A percentile compares a stretch with the other conserved stretches of the same genome.
These are phyloP conservation scores for Cardiospermum halicacabum DNA, from an alignment of 345 rosid genomes.

Conservation along the genomic window DNA sequence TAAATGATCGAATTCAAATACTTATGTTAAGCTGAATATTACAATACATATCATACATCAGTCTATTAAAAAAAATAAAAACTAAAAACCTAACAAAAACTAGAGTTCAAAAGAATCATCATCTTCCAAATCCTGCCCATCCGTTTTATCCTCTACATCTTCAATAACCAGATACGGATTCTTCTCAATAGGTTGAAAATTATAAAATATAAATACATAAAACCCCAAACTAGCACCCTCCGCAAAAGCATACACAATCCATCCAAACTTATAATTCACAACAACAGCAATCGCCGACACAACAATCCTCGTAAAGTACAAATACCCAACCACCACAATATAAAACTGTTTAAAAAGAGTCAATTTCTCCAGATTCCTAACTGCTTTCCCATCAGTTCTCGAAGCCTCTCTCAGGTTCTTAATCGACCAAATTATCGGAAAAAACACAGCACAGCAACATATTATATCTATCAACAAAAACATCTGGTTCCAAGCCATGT, in stretches of 20 bases:
- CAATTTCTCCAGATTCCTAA: conserved; percentile 38
- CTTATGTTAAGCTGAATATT: no score
- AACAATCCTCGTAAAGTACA: conserved; percentile 47
- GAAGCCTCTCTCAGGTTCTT: conserved; percentile 40
- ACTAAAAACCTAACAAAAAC: neutral
- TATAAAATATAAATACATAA: conserved; percentile 38
- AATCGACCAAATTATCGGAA: conserved; percentile 59
- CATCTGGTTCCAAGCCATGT: conserved; percentile 47
- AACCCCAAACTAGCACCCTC: conserved; percentile 46
- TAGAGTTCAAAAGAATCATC: conserved; percentile 37
- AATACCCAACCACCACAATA: conserved; percentile 32
- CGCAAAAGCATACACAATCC: conserved; percentile 25
- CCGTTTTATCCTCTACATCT: conserved; percentile 34
- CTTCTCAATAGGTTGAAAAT: conserved; percentile 44
- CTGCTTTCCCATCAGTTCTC: conserved; percentile 42
- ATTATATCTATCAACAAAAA: conserved; percentile 41
- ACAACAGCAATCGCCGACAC: conserved; percentile 32
- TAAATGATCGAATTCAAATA: neutral
- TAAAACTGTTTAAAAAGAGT: conserved; percentile 55
- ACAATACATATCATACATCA: no score
- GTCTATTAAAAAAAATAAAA: no score
- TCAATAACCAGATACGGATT: conserved; percentile 44
- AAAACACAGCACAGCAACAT: conserved; percentile 50
- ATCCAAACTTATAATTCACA: conserved; percentile 32
- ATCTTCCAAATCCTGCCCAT: conserved; percentile 34